Evolutionary conservation across 768 basidiomycete genomes (phyloP).

Genomic region (Phylloporus sp.): DNA sequence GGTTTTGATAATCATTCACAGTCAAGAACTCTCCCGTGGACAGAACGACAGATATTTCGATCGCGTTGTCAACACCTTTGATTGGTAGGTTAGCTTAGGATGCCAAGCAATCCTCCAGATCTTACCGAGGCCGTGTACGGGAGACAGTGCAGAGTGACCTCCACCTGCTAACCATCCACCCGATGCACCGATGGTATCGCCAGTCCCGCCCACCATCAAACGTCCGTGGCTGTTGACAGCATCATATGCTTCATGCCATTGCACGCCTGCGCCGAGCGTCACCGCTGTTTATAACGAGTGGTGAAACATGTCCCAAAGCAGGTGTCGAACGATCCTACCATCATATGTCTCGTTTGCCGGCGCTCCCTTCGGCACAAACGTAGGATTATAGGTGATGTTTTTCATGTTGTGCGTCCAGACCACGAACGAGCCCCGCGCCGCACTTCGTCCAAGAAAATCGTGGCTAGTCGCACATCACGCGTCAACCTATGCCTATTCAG

Average conservation of each 20-base stretch:
- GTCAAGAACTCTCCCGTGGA: constrained; percentile 37
- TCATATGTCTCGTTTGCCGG: constrained; percentile 16
- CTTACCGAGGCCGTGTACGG: constrained; percentile 41
- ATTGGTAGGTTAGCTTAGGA: neutral
- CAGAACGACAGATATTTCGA: constrained; percentile 43
- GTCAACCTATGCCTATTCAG: neutral
- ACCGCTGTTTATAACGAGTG: constrained; percentile 25
- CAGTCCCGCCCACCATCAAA: constrained; percentile 43
- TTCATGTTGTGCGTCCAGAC: constrained; percentile 43
- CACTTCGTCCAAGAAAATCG: constrained; percentile 39
- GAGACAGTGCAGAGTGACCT: constrained; percentile 41
- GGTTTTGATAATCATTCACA: constrained; percentile 37
- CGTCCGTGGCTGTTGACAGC: constrained; percentile 36
- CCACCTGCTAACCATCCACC: constrained; percentile 51
- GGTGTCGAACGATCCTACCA: constrained; percentile 9
- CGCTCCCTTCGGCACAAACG: constrained; percentile 33
- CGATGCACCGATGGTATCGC: constrained; percentile 42
- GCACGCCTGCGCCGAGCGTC: constrained; percentile 40
- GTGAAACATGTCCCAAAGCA: neutral
- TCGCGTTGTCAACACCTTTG: constrained; percentile 45
- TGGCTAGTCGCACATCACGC: constrained; percentile 21
- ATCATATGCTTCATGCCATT: constrained; percentile 44
- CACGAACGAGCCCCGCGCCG: constrained; percentile 35
- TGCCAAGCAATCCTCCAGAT: too few relatives aligned
- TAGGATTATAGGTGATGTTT: constrained; percentile 31